Evolutionary conservation across 2,329 filamentous ascomycete species (phyloP).

Genomic region (Ophiostoma piceae): DNA sequence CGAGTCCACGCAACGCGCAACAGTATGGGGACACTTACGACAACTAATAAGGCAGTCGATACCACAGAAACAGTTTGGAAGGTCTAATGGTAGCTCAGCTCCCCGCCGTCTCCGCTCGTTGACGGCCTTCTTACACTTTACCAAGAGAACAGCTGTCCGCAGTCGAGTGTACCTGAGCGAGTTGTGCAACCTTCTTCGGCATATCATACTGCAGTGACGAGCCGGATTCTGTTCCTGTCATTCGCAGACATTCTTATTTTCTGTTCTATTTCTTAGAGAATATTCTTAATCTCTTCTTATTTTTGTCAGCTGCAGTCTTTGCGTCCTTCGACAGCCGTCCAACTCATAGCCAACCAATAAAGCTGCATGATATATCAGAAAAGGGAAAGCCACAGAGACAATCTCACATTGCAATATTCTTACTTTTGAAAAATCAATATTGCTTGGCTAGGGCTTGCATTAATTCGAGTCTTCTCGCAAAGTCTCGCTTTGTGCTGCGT

Average conservation of each 20-base stretch:
- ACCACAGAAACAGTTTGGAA: constrained; percentile 2
- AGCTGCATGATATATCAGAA: background rate
- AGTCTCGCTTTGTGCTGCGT: background rate
- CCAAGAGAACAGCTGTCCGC: background rate
- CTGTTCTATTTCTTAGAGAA: background rate
- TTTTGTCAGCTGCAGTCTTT: background rate
- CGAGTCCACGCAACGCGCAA: background rate
- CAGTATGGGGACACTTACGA: constrained; percentile 9
- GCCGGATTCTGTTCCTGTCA: background rate
- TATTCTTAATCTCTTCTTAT: background rate
- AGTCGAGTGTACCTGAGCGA: background rate
- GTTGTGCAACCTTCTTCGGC: background rate
- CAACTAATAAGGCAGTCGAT: constrained; percentile 6
- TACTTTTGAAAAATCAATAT: background rate
- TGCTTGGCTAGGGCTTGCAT: constrained; percentile 11
- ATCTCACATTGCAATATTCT: background rate
- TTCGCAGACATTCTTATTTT: background rate
- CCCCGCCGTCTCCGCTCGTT: background rate
- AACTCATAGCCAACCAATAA: background rate
- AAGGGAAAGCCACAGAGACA: background rate
- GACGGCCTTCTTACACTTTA: background rate
- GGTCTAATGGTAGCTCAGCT: background rate
- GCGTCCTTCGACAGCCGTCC: background rate
- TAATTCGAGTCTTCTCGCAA: background rate
- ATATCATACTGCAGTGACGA: background rate